phyloP scores from a whole-genome alignment of 225 moss, liverwort and hornwort genomes.

The Lunularia cruciata region DNA sequence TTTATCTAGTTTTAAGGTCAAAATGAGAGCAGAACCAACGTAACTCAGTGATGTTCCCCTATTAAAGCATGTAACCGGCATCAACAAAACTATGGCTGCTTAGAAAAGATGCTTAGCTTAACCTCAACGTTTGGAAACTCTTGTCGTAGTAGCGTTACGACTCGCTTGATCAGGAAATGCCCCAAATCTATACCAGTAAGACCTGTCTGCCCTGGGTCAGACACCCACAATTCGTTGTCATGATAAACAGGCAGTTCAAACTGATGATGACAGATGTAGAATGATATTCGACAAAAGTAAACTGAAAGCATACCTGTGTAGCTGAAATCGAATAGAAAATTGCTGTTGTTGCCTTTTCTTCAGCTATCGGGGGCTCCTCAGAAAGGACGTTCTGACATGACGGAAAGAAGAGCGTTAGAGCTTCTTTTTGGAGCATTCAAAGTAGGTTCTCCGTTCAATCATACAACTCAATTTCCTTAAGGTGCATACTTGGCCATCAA shows the following conservation, averaged over 20 bases:
- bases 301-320: constrained; percentile 66
- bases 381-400: constrained; percentile 77
- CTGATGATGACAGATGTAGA: neutral
- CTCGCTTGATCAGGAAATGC: constrained; percentile 91
- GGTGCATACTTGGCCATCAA: too few species aligned
- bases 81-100: too few species aligned
- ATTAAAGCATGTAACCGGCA: too few species aligned
- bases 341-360: constrained; percentile 69
- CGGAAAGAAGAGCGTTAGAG: too few species aligned
- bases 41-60: too few species aligned
- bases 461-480: too few species aligned
- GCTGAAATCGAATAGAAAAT: constrained; percentile 91
- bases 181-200: constrained; percentile 93
- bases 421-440: too few species aligned
- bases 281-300: neutral
- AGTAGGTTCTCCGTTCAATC: too few species aligned
- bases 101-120: neutral
- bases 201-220: constrained; percentile 68
- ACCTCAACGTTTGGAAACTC: constrained; percentile 89
- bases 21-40: too few species aligned
- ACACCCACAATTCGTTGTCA: constrained; percentile 13
- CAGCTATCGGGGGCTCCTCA: constrained; percentile 72
- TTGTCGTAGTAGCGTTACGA: constrained; percentile 70
- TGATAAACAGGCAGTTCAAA: neutral
- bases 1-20: too few species aligned